phyloP scores from a whole-genome alignment of 2,329 filamentous ascomycete species.

The Ophiostoma himal-ulmi region DNA sequence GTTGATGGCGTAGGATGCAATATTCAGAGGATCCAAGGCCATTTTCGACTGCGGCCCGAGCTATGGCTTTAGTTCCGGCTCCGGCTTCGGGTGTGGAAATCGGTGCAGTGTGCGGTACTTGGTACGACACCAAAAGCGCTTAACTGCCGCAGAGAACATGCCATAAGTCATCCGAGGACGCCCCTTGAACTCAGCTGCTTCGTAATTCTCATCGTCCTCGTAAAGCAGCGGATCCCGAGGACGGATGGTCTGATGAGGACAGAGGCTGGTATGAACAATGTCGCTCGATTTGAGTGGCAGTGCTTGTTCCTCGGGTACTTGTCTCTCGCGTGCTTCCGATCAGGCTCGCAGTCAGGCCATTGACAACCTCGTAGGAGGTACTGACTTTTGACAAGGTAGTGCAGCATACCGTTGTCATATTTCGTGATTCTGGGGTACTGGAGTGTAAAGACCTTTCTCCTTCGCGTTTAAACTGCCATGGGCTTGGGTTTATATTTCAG shows the following conservation, averaged over 20 bases:
- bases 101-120: neutral
- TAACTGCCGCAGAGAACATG: neutral
- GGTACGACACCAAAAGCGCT: neutral
- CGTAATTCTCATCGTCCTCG: no score
- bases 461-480: neutral
- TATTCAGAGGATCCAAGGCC: neutral
- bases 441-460: neutral
- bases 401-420: neutral
- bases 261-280: neutral
- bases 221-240: no score
- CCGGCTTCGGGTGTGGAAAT: neutral
- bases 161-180: neutral
- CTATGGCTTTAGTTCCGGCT: no score
- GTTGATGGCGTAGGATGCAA: neutral
- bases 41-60: no score
- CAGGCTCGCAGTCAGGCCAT: no score
- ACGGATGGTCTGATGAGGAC: neutral
- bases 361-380: neutral
- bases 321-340: no score
- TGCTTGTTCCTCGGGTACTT: no score
- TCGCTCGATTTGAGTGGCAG: neutral
- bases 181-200: no score
- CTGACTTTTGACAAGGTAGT: neutral
- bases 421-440: neutral
- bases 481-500: neutral